Evolutionary conservation across 1,284 basidiomycete species (phyloP), one percentile per base, ranked within the genome.

Genomic region (Tilletia walkeri): DNA sequence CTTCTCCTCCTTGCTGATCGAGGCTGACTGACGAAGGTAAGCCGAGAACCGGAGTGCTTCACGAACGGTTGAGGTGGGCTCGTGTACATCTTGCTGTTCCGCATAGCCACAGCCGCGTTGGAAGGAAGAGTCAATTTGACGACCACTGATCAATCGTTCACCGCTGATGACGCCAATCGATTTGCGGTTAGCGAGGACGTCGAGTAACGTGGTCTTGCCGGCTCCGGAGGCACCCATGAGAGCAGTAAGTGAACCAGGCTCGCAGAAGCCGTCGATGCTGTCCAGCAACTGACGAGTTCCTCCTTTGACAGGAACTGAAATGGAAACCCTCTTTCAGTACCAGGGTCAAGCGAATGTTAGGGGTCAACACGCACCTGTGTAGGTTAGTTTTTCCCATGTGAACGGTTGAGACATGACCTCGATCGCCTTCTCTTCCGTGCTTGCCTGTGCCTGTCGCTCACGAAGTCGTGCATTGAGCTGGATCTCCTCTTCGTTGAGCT

Each of bases 11-110:
- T 86, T 84, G 0, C 91, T 85, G 3, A 93, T 88, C 7, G 86
- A 85, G 6, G 86, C 84, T 1, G 92, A 90, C 79, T 95, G 93
- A 36, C 93, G 89, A 4, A 95, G 85, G 73, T 89, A 86, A 0
- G 93, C 93, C 7, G 90, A 92, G 85, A 95, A 94, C 30, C 88
- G 84, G 0, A 96, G 85, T 0, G 93, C 91, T 80, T 96, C 93
- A 34, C 92, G 88, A 5, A 95, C 93, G 6, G 90, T 88, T 4
- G 92, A 89, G 10, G 91, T 93, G 73, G 88, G 90, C 84, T 93
- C 91, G 82, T 95, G 93, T 38, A 82, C 75, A 78, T 95, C 93
- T 88, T 91, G 90, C 84, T 94, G 92, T 80, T 93, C 91, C 41
- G 91, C 91, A 61, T 79, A 81, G 53, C 86, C 88, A 53, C 87